A percentile compares a stretch with the other conserved stretches of the same genome.
phyloP scores from a whole-genome alignment of 345 rosid genomes.

The Aquilaria malaccensis region DNA sequence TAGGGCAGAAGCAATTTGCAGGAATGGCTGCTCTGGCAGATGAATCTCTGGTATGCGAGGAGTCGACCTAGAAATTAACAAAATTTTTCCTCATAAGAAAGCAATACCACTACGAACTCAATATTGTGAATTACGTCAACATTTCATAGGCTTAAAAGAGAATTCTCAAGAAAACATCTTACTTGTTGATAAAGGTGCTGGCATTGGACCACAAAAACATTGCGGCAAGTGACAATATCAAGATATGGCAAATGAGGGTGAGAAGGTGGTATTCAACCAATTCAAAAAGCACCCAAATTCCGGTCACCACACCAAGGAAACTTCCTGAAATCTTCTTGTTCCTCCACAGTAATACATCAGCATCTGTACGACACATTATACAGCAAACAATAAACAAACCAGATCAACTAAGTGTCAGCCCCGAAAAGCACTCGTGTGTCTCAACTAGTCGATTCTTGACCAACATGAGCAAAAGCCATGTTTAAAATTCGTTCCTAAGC shows the following conservation, averaged over 20 bases:
- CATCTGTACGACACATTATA: conserved; percentile 39
- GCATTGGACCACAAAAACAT: conserved; percentile 78
- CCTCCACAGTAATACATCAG: conserved; percentile 92
- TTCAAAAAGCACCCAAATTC: conserved; percentile 68
- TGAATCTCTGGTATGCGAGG: conserved; percentile 71
- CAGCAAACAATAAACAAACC: neutral
- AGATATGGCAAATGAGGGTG: conserved; percentile 61
- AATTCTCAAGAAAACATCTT: conserved; percentile 3
- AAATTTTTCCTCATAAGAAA: neutral
- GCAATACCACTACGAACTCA: neutral
- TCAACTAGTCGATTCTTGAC: neutral
- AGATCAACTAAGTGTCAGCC: no score
- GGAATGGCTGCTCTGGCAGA: conserved; percentile 61
- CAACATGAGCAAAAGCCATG: neutral
- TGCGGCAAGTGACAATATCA: conserved; percentile 45
- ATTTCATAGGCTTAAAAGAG: neutral
- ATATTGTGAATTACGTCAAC: neutral
- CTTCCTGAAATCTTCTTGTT: conserved; percentile 68
- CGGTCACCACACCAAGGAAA: conserved; percentile 62
- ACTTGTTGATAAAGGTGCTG: conserved; percentile 63
- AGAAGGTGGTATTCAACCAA: conserved; percentile 73
- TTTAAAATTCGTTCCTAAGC: neutral
- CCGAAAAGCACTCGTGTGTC: no score
- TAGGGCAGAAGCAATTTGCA: conserved; percentile 51
- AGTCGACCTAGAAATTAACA: conserved; percentile 29